Evolutionary conservation across 495 filamentous ascomycete genomes (phyloP).

Genomic region (Peziza echinospora): DNA sequence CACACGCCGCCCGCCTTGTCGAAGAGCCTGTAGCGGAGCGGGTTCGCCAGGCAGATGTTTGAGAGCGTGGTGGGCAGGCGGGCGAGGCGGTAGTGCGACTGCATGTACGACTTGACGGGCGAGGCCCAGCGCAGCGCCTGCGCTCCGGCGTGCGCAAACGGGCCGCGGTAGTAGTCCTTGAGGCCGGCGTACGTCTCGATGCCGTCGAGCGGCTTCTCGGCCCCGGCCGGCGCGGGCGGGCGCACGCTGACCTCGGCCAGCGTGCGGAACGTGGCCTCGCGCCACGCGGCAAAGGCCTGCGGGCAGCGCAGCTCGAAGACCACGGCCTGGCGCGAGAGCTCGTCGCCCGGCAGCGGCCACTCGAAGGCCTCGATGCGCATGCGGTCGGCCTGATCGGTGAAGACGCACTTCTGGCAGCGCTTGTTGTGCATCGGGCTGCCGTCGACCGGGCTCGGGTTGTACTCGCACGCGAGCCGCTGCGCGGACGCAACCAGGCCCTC

Average conservation of each 20-base stretch:
- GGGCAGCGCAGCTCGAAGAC: slow-evolving; percentile 39
- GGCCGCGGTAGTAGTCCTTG: slow-evolving; percentile 1
- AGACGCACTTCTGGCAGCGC: slow-evolving; percentile 18
- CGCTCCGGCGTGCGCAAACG: slow-evolving; percentile 2
- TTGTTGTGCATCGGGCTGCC: not conserved
- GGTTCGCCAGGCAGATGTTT: not conserved
- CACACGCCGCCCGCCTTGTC: slow-evolving; percentile 19
- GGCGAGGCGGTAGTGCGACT: slow-evolving; percentile 4
- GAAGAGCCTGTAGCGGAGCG: not conserved
- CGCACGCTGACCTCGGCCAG: slow-evolving; percentile 22
- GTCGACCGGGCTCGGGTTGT: not conserved
- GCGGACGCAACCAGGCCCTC: slow-evolving; percentile 16
- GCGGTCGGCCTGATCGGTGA: slow-evolving; percentile 12
- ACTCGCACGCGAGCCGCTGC: not conserved
- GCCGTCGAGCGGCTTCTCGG: not conserved
- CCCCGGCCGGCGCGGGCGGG: not conserved
- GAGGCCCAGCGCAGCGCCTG: slow-evolving; percentile 3
- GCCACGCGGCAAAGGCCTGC: slow-evolving; percentile 27
- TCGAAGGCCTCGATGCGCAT: slow-evolving; percentile 35
- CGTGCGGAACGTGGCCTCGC: slow-evolving; percentile 28
- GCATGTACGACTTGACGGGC: slow-evolving; percentile 6
- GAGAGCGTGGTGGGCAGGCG: not conserved
- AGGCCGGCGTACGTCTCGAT: slow-evolving; percentile 1
- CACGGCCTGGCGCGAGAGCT: slow-evolving; percentile 22
- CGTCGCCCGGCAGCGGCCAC: slow-evolving; percentile 35